Percentiles rank a stretch among this genome's conserved stretches.
Evolutionary conservation across 306 rosid genomes (phyloP).

Genomic region (Gleditsia sinensis): DNA sequence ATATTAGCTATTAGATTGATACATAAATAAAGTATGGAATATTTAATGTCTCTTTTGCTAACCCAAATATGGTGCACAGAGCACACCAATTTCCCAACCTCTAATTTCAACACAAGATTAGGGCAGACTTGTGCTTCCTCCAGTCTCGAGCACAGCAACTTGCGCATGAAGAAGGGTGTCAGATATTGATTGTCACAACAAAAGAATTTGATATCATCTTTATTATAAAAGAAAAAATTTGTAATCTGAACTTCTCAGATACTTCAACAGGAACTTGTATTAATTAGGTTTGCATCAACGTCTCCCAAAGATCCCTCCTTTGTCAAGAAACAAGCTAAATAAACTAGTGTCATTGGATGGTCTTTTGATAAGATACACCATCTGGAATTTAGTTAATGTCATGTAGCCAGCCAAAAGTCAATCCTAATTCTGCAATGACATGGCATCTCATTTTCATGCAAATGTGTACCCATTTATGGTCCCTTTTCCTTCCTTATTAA

Average conservation of each 20-base stretch:
- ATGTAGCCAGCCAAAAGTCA: too few species aligned
- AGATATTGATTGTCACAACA: background rate
- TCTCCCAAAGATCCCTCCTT: background rate
- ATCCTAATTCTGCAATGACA: too few species aligned
- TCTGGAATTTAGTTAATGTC: too few species aligned
- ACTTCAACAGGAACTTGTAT: background rate
- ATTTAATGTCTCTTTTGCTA: background rate
- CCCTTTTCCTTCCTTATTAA: background rate
- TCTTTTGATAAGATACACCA: background rate
- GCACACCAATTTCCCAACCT: background rate
- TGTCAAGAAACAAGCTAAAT: background rate
- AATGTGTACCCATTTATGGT: too few species aligned
- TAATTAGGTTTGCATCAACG: background rate
- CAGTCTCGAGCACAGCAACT: background rate
- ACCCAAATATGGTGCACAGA: background rate
- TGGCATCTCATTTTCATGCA: too few species aligned
- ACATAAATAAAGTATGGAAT: background rate
- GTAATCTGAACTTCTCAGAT: background rate
- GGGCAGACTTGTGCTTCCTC: background rate
- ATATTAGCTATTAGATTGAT: background rate
- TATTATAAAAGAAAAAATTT: background rate
- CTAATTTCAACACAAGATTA: background rate
- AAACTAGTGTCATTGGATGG: background rate
- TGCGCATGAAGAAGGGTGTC: background rate
- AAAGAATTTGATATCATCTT: background rate